Percentiles rank a stretch among this genome's conserved stretches.
These are phyloP conservation scores for Amanita fuliginea DNA, from an alignment of 768 basidiomycete species.

Conservation along the genomic window DNA sequence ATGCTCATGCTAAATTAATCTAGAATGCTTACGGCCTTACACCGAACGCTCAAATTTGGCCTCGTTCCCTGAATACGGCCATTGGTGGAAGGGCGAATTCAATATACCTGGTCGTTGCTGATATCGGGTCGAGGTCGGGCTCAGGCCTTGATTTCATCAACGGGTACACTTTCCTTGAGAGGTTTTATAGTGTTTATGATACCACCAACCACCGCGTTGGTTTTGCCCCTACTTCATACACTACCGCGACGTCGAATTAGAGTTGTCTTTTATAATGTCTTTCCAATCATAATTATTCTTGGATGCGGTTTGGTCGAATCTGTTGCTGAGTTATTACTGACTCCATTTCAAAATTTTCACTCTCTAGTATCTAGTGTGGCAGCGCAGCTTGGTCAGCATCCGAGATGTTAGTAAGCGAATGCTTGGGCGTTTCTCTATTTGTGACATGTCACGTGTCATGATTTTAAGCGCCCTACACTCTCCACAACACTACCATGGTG, in stretches of 20 bases:
- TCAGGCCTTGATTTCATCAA: slow-evolving; percentile 59
- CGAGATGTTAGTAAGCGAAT: too few relatives aligned
- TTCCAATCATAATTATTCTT: too few relatives aligned
- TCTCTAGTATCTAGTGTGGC: too few relatives aligned
- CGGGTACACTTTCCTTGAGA: slow-evolving; percentile 36
- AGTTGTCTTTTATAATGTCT: too few relatives aligned
- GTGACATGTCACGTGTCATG: too few relatives aligned
- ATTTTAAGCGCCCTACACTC: too few relatives aligned
- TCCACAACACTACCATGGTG: too few relatives aligned
- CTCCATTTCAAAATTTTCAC: too few relatives aligned
- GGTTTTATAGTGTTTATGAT: slow-evolving; percentile 61
- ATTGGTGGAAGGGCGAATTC: slow-evolving; percentile 39
- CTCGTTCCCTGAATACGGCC: slow-evolving; percentile 40
- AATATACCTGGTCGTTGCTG: slow-evolving; percentile 47
- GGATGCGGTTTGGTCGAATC: too few relatives aligned
- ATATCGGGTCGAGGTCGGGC: slow-evolving; percentile 39
- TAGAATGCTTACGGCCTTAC: slow-evolving; percentile 43
- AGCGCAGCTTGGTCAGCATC: too few relatives aligned
- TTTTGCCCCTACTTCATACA: slow-evolving; percentile 42
- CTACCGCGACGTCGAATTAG: slow-evolving; percentile 31
- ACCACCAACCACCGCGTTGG: slow-evolving; percentile 45
- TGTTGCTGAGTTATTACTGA: too few relatives aligned
- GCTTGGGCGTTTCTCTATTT: too few relatives aligned
- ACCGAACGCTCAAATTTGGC: slow-evolving; percentile 63
- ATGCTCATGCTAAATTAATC: slow-evolving; percentile 21